A percentile compares a stretch with the other conserved stretches of the same genome.
Conservation (phyloP, 2,329 filamentous ascomycete species). For the Cryoendolithus antarcticus region DNA sequence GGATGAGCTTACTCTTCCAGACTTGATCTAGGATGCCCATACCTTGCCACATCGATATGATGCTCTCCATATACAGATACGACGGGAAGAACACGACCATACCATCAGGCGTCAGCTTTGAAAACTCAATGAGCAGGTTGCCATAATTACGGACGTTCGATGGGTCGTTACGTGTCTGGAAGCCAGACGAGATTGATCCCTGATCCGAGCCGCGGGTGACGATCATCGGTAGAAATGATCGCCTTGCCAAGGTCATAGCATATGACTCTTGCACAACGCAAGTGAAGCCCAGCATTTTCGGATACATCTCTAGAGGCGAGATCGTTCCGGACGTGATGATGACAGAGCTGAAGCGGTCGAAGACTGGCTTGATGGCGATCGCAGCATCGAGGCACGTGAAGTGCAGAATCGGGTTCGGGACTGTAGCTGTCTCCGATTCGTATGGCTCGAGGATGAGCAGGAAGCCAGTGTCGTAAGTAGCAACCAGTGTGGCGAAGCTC, state of each 20-base stretch:
- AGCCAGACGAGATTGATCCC: conserved; percentile 81
- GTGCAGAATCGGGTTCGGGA: conserved; percentile 92
- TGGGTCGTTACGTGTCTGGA: conserved; percentile 89
- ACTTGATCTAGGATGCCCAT: conserved; percentile 97
- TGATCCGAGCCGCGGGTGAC: conserved; percentile 93
- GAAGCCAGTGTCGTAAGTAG: conserved; percentile 95
- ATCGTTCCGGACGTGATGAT: conserved; percentile 98
- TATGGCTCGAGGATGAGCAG: conserved; percentile 93
- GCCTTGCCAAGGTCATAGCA: conserved; percentile 83
- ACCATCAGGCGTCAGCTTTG: conserved; percentile 88
- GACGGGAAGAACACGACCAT: conserved; percentile 99
- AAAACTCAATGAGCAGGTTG: conserved; percentile 83
- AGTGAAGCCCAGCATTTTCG: conserved; percentile 90
- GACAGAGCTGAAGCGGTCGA: conserved; percentile 93
- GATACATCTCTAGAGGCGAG: conserved; percentile 96
- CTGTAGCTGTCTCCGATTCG: conserved; percentile 87
- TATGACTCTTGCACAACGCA: conserved; percentile 96
- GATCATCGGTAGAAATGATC: conserved; percentile 96
- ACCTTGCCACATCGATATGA: conserved; percentile 98
- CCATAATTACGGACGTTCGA: conserved; percentile 97
- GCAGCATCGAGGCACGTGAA: conserved; percentile 95
- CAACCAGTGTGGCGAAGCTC: conserved; percentile 88
- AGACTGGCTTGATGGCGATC: conserved; percentile 94
- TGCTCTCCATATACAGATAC: conserved; percentile 98
- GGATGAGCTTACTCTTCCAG: conserved; percentile 97